Evolutionary conservation across 1,284 basidiomycete genomes (phyloP).

Genomic region (Cryptococcus sp.): DNA sequence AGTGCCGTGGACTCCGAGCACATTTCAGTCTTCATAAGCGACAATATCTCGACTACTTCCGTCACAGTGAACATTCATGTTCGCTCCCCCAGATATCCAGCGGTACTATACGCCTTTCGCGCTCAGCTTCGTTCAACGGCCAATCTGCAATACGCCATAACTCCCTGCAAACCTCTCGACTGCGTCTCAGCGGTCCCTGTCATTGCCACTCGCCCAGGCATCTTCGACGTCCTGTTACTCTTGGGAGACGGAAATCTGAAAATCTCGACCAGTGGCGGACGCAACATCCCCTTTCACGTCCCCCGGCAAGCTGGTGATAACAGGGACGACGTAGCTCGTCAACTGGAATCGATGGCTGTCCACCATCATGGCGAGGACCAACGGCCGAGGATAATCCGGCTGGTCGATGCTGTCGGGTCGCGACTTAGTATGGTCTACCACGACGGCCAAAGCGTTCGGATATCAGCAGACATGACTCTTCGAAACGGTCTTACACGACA

Average conservation of each 20-base stretch:
- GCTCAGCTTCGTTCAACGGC: constrained; percentile 50
- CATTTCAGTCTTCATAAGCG: constrained; percentile 41
- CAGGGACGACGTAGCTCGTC: constrained; percentile 32
- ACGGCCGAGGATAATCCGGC: constrained; percentile 17
- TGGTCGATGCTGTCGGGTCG: constrained; percentile 55
- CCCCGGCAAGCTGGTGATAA: constrained; percentile 32
- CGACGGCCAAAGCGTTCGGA: constrained; percentile 57
- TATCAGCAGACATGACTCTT: constrained; percentile 60
- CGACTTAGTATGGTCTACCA: constrained; percentile 58
- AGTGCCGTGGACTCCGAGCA: constrained; percentile 54
- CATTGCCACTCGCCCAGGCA: constrained; percentile 62
- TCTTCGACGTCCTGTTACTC: constrained; percentile 70
- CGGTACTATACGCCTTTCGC: constrained; percentile 59
- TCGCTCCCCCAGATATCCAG: constrained; percentile 52
- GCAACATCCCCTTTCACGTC: constrained; percentile 52
- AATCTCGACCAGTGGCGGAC: constrained; percentile 64
- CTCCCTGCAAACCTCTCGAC: constrained; percentile 45
- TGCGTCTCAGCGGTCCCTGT: constrained; percentile 62
- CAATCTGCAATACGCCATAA: constrained; percentile 44
- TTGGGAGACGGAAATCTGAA: constrained; percentile 58
- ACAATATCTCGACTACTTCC: constrained; percentile 28
- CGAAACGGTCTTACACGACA: constrained; percentile 61
- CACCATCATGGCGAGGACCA: constrained; percentile 27
- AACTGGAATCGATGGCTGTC: constrained; percentile 35
- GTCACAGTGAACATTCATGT: constrained; percentile 57